phyloP scores from a whole-genome alignment of 2,329 filamentous ascomycete genomes.

The Apiospora hydei region DNA sequence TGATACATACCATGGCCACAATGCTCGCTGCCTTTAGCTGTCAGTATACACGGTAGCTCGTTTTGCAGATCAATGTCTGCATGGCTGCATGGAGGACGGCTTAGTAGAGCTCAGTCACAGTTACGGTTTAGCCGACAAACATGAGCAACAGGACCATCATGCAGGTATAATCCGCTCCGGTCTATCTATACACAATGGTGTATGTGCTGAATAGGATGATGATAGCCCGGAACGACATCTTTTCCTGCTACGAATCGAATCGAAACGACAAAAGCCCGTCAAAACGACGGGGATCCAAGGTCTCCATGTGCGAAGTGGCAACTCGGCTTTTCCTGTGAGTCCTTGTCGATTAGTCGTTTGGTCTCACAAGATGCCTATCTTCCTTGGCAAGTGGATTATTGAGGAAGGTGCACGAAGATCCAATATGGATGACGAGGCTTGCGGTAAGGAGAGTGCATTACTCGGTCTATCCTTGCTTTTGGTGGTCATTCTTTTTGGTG shows the following conservation, averaged over 20 bases:
- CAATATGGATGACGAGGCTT: slow-evolving; percentile 16
- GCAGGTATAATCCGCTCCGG: neutral
- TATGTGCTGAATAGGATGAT: neutral
- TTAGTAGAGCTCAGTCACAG: neutral
- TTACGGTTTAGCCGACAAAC: neutral
- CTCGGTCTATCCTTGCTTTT: slow-evolving; percentile 1
- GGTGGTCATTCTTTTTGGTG: neutral
- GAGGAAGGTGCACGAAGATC: neutral
- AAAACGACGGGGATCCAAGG: neutral
- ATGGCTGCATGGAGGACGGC: neutral
- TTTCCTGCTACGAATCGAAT: neutral
- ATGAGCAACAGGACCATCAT: neutral
- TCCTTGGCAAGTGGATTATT: slow-evolving; percentile 18
- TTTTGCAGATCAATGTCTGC: slow-evolving; percentile 4
- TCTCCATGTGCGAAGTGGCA: neutral
- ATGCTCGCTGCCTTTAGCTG: slow-evolving; percentile 1
- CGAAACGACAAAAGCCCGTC: neutral
- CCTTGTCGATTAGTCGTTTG: no score
- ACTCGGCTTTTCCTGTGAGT: neutral
- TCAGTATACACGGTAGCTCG: neutral
- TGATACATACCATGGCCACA: neutral
- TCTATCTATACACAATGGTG: neutral
- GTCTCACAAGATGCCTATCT: slow-evolving; percentile 17
- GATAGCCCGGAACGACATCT: neutral
- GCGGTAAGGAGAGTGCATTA: slow-evolving; percentile 1